Evolutionary conservation across 768 basidiomycete species (phyloP), one percentile per base, ranked within the genome.

Genomic region (Psilocybe subaeruginosa): DNA sequence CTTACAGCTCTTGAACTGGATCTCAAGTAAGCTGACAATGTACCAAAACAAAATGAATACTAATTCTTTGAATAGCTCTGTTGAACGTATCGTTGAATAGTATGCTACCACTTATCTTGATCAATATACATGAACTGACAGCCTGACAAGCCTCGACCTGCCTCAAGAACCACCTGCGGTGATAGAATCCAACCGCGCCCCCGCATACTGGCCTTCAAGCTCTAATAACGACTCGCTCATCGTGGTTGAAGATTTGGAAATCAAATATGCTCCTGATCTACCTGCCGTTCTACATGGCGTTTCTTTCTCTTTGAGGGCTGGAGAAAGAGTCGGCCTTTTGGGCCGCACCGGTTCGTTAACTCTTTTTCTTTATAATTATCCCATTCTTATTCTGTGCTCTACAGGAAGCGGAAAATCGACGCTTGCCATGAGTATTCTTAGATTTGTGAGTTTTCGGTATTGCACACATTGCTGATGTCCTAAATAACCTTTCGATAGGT

Each of bases 181-280:
- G 60, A 89, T 95, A 52, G 89, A 93, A 64, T 82, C 82, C 0
- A 84, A 82, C 58, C 85, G 92, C 6, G 89, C 88, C 1, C 95
- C 95, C 0, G 95, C 95, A 0, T 95, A 95, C 69, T 97, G 95
- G 95, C 95, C 95, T 0, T 93, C 93, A 0, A 86, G 82, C 60
- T 79, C 87, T 16, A 82, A 80, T 52, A 77, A 82, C 7, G 78
- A 86, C 30, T 70, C 80, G 3, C 77, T 96, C 27, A 68, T 97
- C 31, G 73, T 75, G 1, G 91, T 92, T 0, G 88, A 95, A 65
- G 83, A 95, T 63, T 77, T 97, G 29, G 85, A 85, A 16, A 77
- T 96, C 71, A 92, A 88, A 73, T 96, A 96, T 72, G 85, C 92
- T 0, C 89, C 92, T 0, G 93, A 95, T 55, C 80, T 96, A 9